These are phyloP conservation scores for Microcera coccophila DNA, from an alignment of 2,329 filamentous ascomycete genomes.

Conservation along the genomic window DNA sequence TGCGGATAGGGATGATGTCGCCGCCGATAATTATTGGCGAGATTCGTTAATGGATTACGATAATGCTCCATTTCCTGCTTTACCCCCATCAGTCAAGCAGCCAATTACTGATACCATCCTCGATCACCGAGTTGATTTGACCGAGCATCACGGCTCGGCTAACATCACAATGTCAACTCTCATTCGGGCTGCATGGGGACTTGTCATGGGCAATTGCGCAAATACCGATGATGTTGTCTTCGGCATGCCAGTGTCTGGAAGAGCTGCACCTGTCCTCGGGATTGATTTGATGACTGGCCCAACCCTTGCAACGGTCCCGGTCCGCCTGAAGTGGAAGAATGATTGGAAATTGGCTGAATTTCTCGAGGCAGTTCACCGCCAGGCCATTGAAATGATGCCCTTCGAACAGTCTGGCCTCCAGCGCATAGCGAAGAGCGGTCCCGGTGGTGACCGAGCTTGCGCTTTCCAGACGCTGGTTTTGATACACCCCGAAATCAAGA, in stretches of 20 bases:
- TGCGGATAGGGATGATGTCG: background rate
- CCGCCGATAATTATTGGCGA: background rate
- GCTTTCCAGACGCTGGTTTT: background rate
- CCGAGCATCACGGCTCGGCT: background rate
- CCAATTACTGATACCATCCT: background rate
- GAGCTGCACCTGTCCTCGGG: background rate
- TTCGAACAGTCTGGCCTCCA: constrained; percentile 16
- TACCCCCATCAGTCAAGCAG: background rate
- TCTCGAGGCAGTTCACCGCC: too few relatives aligned
- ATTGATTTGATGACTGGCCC: background rate
- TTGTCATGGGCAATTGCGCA: background rate
- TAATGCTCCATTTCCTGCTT: background rate
- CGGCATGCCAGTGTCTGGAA: background rate
- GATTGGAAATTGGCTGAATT: too few relatives aligned
- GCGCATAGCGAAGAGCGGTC: background rate
- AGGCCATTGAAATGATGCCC: background rate
- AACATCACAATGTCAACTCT: background rate
- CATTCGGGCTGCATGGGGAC: background rate
- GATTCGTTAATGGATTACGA: background rate
- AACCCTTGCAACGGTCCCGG: constrained; percentile 1
- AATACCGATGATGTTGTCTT: background rate
- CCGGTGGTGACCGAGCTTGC: background rate
- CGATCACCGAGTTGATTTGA: background rate
- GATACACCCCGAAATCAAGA: background rate
- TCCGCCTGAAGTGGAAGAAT: background rate